Percentiles rank a stretch among this genome's conserved stretches.
Evolutionary conservation across 148 eudicot species (phyloP).

Genomic region (Amaranthus cruentus): DNA sequence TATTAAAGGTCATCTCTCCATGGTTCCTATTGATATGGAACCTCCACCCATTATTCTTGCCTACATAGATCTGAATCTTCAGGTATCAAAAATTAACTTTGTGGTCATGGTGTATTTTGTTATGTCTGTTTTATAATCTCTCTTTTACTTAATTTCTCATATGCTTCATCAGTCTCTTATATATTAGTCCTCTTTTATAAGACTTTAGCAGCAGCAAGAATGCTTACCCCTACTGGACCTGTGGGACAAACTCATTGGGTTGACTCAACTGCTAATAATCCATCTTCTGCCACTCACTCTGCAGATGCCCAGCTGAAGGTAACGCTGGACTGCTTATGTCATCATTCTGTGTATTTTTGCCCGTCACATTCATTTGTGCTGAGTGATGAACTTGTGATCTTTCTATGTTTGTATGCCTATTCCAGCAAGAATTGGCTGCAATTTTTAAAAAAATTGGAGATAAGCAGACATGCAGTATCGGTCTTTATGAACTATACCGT

Average conservation of each 20-base stretch:
- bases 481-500: conserved; percentile 85
- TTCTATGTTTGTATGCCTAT: conserved; percentile 12
- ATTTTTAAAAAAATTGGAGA: conserved; percentile 98
- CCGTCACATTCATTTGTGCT: not conserved
- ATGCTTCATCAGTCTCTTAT: not conserved
- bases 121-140: not conserved
- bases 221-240: conserved; percentile 90
- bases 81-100: conserved; percentile 38
- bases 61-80: conserved; percentile 94
- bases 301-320: conserved; percentile 96
- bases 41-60: conserved; percentile 99
- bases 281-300: conserved; percentile 69
- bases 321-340: conserved; percentile 6
- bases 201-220: conserved; percentile 99
- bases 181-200: conserved; percentile 15
- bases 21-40: conserved; percentile 94
- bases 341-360: not conserved
- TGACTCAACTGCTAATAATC: conserved; percentile 75
- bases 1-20: conserved; percentile 91
- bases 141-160: not conserved
- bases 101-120: not conserved
- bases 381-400: not conserved
- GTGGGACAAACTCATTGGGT: conserved; percentile 94
- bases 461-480: conserved; percentile 94
- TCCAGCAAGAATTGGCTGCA: conserved; percentile 98